Conservation (phyloP, 176 grass and related monocot genomes). For the Ensete ventricosum region DNA sequence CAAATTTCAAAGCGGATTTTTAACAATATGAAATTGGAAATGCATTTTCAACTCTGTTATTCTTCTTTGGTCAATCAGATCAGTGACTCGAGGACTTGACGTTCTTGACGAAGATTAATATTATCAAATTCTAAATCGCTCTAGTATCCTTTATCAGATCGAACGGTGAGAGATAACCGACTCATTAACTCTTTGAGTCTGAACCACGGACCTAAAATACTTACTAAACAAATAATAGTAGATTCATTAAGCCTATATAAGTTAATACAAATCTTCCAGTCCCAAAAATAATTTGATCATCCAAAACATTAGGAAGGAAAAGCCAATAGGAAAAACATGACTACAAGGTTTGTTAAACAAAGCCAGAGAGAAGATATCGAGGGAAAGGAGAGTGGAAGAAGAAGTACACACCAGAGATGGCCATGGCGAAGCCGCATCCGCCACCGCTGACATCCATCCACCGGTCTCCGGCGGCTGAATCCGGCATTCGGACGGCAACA, state of each 20-base stretch:
- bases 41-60: background rate
- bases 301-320: background rate
- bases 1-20: background rate
- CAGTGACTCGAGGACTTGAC: background rate
- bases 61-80: background rate
- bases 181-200: too few species aligned
- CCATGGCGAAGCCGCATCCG: constrained; percentile 93
- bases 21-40: background rate
- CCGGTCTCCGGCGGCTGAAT: constrained; percentile 35
- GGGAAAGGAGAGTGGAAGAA: background rate
- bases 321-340: background rate
- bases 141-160: too few species aligned
- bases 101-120: background rate
- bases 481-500: constrained; percentile 53
- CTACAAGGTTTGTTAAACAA: background rate
- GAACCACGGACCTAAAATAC: too few species aligned
- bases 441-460: constrained; percentile 90
- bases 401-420: constrained; percentile 61
- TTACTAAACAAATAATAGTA: too few species aligned
- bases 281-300: too few species aligned
- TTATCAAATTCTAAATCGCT: too few species aligned
- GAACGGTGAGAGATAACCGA: too few species aligned
- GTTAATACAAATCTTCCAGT: too few species aligned
- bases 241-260: too few species aligned
- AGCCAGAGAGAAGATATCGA: background rate